These are phyloP conservation scores for Knoxdaviesia proteae DNA, from an alignment of 2,329 filamentous ascomycete genomes.

Conservation along the genomic window DNA sequence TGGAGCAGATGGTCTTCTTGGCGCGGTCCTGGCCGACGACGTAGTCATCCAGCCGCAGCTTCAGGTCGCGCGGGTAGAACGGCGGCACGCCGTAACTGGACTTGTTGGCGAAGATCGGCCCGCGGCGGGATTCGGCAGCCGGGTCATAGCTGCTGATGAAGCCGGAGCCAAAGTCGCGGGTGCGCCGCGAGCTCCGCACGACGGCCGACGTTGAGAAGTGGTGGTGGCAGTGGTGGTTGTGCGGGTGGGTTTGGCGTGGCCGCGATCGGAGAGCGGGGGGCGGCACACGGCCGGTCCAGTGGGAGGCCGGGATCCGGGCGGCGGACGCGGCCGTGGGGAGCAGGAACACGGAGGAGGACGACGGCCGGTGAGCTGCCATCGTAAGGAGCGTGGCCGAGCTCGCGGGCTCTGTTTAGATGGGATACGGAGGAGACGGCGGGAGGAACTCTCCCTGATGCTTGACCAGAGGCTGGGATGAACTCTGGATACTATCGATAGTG, in stretches of 20 bases:
- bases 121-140: constrained; percentile 26
- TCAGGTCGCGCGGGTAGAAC: constrained; percentile 50
- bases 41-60: constrained; percentile 83
- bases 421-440: too few species aligned
- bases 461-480: too few species aligned
- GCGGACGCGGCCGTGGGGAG: background rate
- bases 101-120: constrained; percentile 36
- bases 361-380: background rate
- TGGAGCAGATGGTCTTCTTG: constrained; percentile 81
- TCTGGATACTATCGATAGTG: too few species aligned
- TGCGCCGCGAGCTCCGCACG: constrained; percentile 14
- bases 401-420: too few species aligned
- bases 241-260: too few species aligned
- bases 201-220: constrained; percentile 8
- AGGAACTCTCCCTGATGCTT: too few species aligned
- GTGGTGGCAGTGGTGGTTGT: constrained; percentile 6
- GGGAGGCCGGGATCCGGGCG: too few species aligned
- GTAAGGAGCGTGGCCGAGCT: too few species aligned
- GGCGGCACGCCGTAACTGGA: constrained; percentile 35
- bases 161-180: constrained; percentile 31
- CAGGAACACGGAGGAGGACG: background rate
- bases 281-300: too few species aligned
- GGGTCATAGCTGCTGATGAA: constrained; percentile 41
- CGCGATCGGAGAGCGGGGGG: too few species aligned
- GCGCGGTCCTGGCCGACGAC: constrained; percentile 90